Evolutionary conservation across 2,329 filamentous ascomycete species (phyloP), one percentile per base, ranked within the genome.

Genomic region (Cladophialophora carrionii): DNA sequence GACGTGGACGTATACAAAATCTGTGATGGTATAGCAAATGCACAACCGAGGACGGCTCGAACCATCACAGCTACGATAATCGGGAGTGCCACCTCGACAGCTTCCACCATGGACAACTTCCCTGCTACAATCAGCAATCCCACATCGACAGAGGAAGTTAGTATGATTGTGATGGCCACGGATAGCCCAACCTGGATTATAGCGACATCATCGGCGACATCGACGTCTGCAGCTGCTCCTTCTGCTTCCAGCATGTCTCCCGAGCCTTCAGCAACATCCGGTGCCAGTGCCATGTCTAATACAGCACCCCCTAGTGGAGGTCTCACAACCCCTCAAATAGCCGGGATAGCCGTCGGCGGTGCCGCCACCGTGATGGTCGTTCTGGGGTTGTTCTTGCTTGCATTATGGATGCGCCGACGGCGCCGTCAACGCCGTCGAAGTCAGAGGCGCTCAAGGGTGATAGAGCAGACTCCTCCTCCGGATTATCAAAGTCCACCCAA

Each of bases 21-120:
- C 78, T 92, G 89, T 72, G 73, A 75, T 46, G 80, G 78, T 4
- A 75, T 85, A 64, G 71, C 76, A 2, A 76, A 76, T 57, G 85
- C 87, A 5, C 76, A 84, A 32, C 76, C 79, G n/a, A 84, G 84
- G 60, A 89, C 87, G 5, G 85, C 88, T 73, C 73, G 77, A 22
- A 83, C 82, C 24, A 81, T 89, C 57, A 84, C 84, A 31, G 86
- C 85, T 24, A 88, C 86, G 0, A 72, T 88, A 29, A 73, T 84
- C 29, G 64, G 80, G 10, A 73, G 76, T 14, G 74, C 73, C n/a
- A 74, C 78, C 14, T 76, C 73, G 24, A 74, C 76, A 5, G 76
- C 75, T 4, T 72, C 77, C n/a, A 71, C 80, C 9, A 66, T 60
- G 61, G 46, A 65, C 22, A 64, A 8, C 46, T 53, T 68, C 46